Evolutionary conservation across 2,329 filamentous ascomycete genomes (phyloP), one percentile per base, ranked within the genome.

Genomic region (Stachybotrys echinatus): DNA sequence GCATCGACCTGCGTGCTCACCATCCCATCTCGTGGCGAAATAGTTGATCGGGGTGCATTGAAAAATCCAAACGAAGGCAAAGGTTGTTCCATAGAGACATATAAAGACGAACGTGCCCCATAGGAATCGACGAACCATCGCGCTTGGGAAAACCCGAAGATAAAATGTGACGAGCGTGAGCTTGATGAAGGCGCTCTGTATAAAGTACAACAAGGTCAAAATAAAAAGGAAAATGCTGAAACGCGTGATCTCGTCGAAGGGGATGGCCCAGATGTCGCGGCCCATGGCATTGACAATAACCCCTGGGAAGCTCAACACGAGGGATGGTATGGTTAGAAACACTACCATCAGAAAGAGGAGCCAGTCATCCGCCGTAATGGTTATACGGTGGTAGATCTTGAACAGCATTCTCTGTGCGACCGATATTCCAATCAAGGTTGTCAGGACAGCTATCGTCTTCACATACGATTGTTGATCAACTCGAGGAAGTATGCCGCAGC

Each of bases 11-110:
- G 56, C 34, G 4, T 68, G 64, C 18, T 69, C 60, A 0, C 66
- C 67, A 14, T 72, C 68, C 71, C 73, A 76, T 10, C 61, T 60
- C 1, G 53, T 59, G 74, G 73, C 76, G 50, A 68, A 69, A 38
- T 63, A 71, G 4, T 51, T 52, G 1, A 75, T 58, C 0, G 73
- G 73, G 1, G 56, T 61, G 47, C 72, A 74, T 34, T 74, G 65
- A 7, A 72, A 66, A 2, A 69, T 59, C 4, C 57, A 61, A 2
- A 61, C 53, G 2, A 71, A 45, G 2, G 63, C 49, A 43, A 72
- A 74, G 0, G 58, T 48, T 1, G 64, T 22, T 1, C 65, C 65
- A 17, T 58, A 65, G 2, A 61, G 31, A 1, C 53, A 54, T 21
- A 63, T 67, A 45, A 74, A 61, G 10, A 52, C 44, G 3, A 67